Evolutionary conservation across 768 basidiomycete genomes (phyloP), one percentile per base, ranked within the genome.

Genomic region (Naganishia randhawae): DNA sequence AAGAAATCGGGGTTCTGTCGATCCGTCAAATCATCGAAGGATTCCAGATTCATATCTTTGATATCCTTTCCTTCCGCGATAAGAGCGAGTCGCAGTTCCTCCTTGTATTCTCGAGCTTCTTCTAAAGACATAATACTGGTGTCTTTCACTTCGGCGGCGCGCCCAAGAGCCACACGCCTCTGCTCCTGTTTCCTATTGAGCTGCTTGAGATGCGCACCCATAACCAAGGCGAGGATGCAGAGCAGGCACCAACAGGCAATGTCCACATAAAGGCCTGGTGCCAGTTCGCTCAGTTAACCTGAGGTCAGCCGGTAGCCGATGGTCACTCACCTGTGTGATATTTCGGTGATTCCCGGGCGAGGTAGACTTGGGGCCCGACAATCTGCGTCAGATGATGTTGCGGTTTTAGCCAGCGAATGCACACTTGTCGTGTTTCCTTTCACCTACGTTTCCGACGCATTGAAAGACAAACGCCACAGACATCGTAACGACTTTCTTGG

Each of bases 11-110:
- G 22, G 27, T 61, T 61, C 37, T 76, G 70, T 19, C 63, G 74
- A 62, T 75, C 75, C n/a, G 75, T 76, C 75, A 75, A 67, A 57
- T 78, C 75, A 65, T 76, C 75, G 62, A 74, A 78, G 27, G 73
- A 68, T 22, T 69, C 42, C 32, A 69, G 69, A 68, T 73, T 73
- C 33, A 76, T 57, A 52, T 73, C 63, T 19, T 33, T 39, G 19
- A 62, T 57, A 19, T 68, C 67, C 14, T 50, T 62, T 35, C 67
- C 67, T 31, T 68, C 31, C 9, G 57, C 55, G 4, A 42, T 14
- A 48, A 68, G n/a, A 1, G 50, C 48, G 13, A 50, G 41, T 51
- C 64, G 66, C 25, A 78, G 45, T 50, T 73, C 74, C 25, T 71
- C 41, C 70, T 71, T 76, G 74, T 78, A 78, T 17, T 72, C 74